Percentiles rank a stretch among this genome's conserved stretches.
Evolutionary conservation across 2,329 filamentous ascomycete genomes (phyloP).

Genomic region (Clarireedia homoeocarpa): DNA sequence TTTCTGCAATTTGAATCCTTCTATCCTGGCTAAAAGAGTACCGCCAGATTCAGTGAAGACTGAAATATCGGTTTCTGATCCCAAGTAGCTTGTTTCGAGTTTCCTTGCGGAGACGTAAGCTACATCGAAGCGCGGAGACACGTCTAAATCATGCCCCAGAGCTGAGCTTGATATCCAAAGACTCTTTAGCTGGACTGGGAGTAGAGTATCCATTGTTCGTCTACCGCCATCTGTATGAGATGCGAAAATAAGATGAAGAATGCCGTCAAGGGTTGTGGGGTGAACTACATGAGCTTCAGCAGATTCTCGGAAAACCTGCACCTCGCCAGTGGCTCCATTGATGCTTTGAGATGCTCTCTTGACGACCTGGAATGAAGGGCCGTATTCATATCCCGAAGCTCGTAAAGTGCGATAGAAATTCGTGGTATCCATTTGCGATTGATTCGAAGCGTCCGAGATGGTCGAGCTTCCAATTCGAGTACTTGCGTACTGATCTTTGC

Average conservation of each 20-base stretch:
- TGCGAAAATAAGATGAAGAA: conserved; percentile 22
- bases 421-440: not conserved
- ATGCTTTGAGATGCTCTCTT: not conserved
- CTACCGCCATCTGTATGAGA: conserved; percentile 13
- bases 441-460: no score
- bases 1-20: not conserved
- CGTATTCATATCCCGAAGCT: conserved; percentile 39
- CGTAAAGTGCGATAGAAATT: not conserved
- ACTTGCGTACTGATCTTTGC: not conserved
- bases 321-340: not conserved
- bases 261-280: conserved; percentile 46
- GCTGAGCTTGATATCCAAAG: not conserved
- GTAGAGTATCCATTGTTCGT: not conserved
- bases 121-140: not conserved
- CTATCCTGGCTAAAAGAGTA: not conserved
- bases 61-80: not conserved
- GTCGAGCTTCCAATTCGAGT: not conserved
- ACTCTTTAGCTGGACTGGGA: not conserved
- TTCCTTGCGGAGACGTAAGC: not conserved
- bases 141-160: not conserved
- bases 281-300: conserved; percentile 42
- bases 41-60: not conserved
- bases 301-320: conserved; percentile 28
- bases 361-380: conserved; percentile 34
- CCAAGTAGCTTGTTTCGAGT: not conserved